These are phyloP conservation scores for Asterionellopsis glacialis DNA, from an alignment of 108 stramenopile genomes.

Conservation along the genomic window DNA sequence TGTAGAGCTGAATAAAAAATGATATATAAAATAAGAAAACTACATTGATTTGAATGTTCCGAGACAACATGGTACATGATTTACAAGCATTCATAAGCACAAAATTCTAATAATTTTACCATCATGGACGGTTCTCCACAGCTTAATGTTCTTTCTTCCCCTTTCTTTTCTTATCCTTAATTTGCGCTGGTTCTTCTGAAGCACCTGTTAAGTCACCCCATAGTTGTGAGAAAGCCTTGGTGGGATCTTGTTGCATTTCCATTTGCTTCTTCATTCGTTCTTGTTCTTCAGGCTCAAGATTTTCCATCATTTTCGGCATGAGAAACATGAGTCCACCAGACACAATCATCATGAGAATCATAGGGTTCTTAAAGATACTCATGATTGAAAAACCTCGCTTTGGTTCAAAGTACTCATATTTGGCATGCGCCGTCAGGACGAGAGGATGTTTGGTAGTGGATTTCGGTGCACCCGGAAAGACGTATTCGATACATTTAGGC, in stretches of 20 bases:
- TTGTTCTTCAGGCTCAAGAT: slow-evolving; percentile 82
- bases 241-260: slow-evolving; percentile 83
- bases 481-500: slow-evolving; percentile 85
- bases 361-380: slow-evolving; percentile 81
- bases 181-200: background rate
- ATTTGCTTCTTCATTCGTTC: slow-evolving; percentile 83
- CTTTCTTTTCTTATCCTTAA: background rate
- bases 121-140: background rate
- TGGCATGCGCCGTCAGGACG: slow-evolving; percentile 65
- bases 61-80: too few relatives aligned
- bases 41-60: too few relatives aligned
- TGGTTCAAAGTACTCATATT: slow-evolving; percentile 76
- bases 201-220: slow-evolving; percentile 58
- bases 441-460: slow-evolving; percentile 59
- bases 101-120: background rate
- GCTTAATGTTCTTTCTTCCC: background rate
- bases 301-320: slow-evolving; percentile 91
- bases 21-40: background rate
- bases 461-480: slow-evolving; percentile 78
- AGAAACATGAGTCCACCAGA: slow-evolving; percentile 64
- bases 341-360: slow-evolving; percentile 84
- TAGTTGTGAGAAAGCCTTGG: slow-evolving; percentile 75
- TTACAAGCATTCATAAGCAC: background rate
- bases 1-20: background rate
- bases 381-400: slow-evolving; percentile 61